Evolutionary conservation across 768 basidiomycete genomes (phyloP).

Genomic region (Xerocomellus amylosporus): DNA sequence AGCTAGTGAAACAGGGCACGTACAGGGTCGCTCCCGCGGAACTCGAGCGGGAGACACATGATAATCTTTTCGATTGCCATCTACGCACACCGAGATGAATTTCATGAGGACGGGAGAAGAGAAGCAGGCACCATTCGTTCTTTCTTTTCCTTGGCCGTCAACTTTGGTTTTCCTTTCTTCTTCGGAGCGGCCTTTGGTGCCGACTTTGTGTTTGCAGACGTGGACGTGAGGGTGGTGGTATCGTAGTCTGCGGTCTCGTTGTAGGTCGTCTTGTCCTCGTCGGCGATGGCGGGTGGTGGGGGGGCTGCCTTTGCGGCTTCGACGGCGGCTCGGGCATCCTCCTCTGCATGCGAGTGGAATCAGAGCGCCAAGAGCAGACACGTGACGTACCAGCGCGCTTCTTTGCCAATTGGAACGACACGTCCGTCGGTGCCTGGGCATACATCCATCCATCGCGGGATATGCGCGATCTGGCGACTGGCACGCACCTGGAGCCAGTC

Average conservation of each 20-base stretch:
- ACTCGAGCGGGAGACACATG: conserved; percentile 80
- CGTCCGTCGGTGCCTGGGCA: conserved; percentile 55
- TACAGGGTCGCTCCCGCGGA: conserved; percentile 84
- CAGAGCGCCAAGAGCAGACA: neutral
- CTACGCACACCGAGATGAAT: conserved; percentile 26
- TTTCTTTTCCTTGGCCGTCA: conserved; percentile 80
- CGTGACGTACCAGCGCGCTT: conserved; percentile 53
- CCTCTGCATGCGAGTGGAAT: conserved; percentile 44
- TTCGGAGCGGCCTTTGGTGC: conserved; percentile 42
- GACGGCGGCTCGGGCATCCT: conserved; percentile 51
- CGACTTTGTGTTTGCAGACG: conserved; percentile 38
- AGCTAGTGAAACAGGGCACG: conserved; percentile 25
- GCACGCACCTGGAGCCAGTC: conserved; percentile 80
- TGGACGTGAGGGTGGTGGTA: conserved; percentile 25
- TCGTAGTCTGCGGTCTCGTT: conserved; percentile 30
- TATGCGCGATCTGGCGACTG: neutral
- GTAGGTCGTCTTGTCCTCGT: conserved; percentile 31
- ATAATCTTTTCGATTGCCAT: conserved; percentile 69
- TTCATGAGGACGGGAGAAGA: neutral
- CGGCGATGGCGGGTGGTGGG: conserved; percentile 27
- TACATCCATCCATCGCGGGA: neutral
- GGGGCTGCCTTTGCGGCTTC: conserved; percentile 49
- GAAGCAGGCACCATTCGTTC: conserved; percentile 59
- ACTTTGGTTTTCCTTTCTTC: conserved; percentile 61
- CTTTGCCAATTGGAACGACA: conserved; percentile 57